Evolutionary conservation across 768 basidiomycete genomes (phyloP).

Genomic region (Boletales sp.): DNA sequence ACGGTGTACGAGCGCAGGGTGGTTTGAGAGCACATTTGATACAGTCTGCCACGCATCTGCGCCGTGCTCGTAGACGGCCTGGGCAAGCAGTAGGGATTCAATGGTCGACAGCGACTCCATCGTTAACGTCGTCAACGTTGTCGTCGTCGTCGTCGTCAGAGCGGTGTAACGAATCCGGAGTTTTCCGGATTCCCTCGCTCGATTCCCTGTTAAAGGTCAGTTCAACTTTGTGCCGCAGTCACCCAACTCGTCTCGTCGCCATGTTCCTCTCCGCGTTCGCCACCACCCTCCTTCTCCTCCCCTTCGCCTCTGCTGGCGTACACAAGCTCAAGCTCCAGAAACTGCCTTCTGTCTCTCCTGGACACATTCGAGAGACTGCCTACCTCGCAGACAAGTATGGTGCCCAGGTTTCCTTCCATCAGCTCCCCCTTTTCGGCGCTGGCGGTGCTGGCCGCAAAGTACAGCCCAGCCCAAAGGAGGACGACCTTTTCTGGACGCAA

Average conservation of each 20-base stretch:
- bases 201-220: conserved; percentile 23
- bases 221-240: conserved; percentile 2
- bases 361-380: conserved; percentile 68
- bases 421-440: conserved; percentile 66
- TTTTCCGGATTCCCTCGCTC: conserved; percentile 9
- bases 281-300: conserved; percentile 37
- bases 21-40: conserved; percentile 60
- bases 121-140: conserved; percentile 8
- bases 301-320: conserved; percentile 51
- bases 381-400: conserved; percentile 97
- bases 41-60: conserved; percentile 65
- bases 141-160: too few species aligned
- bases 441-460: conserved; percentile 68
- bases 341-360: conserved; percentile 57
- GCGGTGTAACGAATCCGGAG: conserved; percentile 11
- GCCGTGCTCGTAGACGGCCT: conserved; percentile 83
- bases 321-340: conserved; percentile 92
- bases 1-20: conserved; percentile 58
- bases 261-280: conserved; percentile 44
- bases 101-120: conserved; percentile 34
- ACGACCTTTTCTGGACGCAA: conserved; percentile 80
- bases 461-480: conserved; percentile 45
- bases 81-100: conserved; percentile 79
- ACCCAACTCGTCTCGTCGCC: conserved; percentile 27
- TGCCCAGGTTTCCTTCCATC: conserved; percentile 37